Evolutionary conservation across 2,329 filamentous ascomycete genomes (phyloP).

Genomic region (Colletotrichum sublineola): DNA sequence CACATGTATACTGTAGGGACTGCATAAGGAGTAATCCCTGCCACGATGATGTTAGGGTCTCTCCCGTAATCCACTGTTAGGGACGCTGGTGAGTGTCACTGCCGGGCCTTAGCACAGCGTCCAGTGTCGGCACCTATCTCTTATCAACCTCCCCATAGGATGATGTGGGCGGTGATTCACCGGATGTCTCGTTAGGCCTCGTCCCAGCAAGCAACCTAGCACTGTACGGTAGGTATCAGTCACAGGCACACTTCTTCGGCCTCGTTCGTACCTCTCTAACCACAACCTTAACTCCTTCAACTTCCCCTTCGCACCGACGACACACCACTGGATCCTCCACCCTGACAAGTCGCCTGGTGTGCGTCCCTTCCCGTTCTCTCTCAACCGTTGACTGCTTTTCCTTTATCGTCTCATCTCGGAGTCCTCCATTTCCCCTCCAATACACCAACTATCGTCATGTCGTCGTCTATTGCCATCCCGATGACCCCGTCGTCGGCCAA

Average conservation of each 20-base stretch:
- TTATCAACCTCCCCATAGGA: constrained; percentile 39
- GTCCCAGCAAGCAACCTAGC: constrained; percentile 33
- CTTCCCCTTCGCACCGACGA: constrained; percentile 29
- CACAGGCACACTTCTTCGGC: constrained; percentile 38
- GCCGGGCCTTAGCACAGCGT: constrained; percentile 17
- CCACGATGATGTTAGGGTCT: constrained; percentile 41
- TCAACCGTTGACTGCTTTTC: constrained; percentile 23
- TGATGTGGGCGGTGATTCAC: constrained; percentile 40
- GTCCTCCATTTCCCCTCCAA: constrained; percentile 16
- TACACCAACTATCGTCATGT: constrained; percentile 63
- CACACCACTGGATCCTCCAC: constrained; percentile 33
- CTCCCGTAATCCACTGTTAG: constrained; percentile 42
- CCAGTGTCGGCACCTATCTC: constrained; percentile 37
- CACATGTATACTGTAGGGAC: constrained; percentile 23
- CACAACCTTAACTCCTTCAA: constrained; percentile 35
- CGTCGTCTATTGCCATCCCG: constrained; percentile 79
- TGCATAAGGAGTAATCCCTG: constrained; percentile 23
- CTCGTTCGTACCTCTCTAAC: constrained; percentile 24
- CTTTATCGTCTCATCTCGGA: constrained; percentile 19
- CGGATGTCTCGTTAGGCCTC: constrained; percentile 39
- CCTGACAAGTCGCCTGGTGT: constrained; percentile 28
- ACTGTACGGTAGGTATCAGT: constrained; percentile 37
- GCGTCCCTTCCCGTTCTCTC: constrained; percentile 13
- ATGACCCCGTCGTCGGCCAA: constrained; percentile 53
- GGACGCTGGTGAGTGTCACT: constrained; percentile 3